Evolutionary conservation across 2,329 filamentous ascomycete genomes (phyloP), one percentile per base, ranked within the genome.

Genomic region (Calycina marina): DNA sequence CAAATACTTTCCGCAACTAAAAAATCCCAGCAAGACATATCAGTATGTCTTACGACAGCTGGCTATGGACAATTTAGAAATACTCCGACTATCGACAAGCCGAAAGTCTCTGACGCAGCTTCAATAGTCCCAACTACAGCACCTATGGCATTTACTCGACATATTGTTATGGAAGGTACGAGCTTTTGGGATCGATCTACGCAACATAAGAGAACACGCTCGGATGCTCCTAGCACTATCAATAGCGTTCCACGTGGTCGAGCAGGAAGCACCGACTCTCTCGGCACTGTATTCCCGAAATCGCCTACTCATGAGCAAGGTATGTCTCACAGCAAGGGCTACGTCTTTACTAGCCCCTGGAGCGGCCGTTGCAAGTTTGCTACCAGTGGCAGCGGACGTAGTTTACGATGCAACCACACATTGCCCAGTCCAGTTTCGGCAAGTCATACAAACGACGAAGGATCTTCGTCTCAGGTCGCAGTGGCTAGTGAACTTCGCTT

Each of bases 341-440:
- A 92, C 55, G 69, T 73, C 1, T 94, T 94, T 51, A 59, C 63
- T 13, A 90, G 81, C 25, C 86, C 85, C 0, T 96, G 88, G 88
- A 75, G 83, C 39, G 81, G 83, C 11, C 69, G 69, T 25, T 96
- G 88, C 57, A 80, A 86, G 39, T 96, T 96, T 55, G 65, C 71
- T 11, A 90, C 85, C 0, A 78, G 80, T 22, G 66, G 73, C 35
- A 77, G 71, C 26, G 86, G 88, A 2, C 75, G 78, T 31, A 77
- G 71, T 34, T 57, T 92, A 10, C 74, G 73, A 52, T 86, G 80
- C 55, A 74, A 73, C 35, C 83, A 92, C 53, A 59, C 69, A n/a
- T 61, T 85, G 2, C 65, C 69, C 16, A 59, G 62, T 49, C 56
- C 45, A 47, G 25, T 51, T 46, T 38, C 43, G 18, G 25, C 44